Evolutionary conservation across 805 yeast genomes (phyloP).

Genomic region (Saccharomycopsis fermentans): DNA sequence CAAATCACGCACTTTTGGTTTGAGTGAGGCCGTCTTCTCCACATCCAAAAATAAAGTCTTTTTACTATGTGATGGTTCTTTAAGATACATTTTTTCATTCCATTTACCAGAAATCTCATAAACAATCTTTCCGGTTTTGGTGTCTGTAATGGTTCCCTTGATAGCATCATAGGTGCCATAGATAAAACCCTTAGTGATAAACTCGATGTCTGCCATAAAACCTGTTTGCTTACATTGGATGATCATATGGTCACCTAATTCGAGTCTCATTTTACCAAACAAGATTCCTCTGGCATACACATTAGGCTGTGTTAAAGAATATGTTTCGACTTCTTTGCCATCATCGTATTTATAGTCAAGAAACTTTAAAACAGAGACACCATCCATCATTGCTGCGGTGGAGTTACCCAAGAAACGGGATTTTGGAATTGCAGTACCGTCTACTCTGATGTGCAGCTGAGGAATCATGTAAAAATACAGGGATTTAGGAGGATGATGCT

Average conservation of each 20-base stretch:
- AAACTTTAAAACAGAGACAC: conserved; percentile 62
- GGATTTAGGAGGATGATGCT: conserved; percentile 98
- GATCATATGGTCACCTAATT: conserved; percentile 86
- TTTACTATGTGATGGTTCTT: conserved; percentile 38
- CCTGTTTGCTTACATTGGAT: conserved; percentile 52
- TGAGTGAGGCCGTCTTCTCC: conserved; percentile 35
- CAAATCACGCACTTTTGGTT: conserved; percentile 69
- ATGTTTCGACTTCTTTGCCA: conserved; percentile 43
- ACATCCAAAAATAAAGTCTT: conserved; percentile 53
- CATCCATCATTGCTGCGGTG: conserved; percentile 97
- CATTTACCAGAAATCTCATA: conserved; percentile 81
- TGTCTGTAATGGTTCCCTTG: conserved; percentile 57
- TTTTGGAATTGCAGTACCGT: conserved; percentile 80
- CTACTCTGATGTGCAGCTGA: conserved; percentile 67
- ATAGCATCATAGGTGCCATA: conserved; percentile 88
- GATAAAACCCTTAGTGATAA: conserved; percentile 90
- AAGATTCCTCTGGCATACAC: conserved; percentile 89
- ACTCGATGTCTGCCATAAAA: conserved; percentile 73
- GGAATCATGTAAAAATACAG: conserved; percentile 87
- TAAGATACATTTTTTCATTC: conserved; percentile 76
- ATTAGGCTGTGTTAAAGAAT: conserved; percentile 88
- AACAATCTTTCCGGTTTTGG: conserved; percentile 44
- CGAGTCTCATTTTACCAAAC: conserved; percentile 82
- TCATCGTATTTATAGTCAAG: conserved; percentile 43
- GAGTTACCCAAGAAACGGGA: conserved; percentile 90